Evolutionary conservation across 2,329 filamentous ascomycete species (phyloP).

Genomic region (Cryphonectria nitschkei): DNA sequence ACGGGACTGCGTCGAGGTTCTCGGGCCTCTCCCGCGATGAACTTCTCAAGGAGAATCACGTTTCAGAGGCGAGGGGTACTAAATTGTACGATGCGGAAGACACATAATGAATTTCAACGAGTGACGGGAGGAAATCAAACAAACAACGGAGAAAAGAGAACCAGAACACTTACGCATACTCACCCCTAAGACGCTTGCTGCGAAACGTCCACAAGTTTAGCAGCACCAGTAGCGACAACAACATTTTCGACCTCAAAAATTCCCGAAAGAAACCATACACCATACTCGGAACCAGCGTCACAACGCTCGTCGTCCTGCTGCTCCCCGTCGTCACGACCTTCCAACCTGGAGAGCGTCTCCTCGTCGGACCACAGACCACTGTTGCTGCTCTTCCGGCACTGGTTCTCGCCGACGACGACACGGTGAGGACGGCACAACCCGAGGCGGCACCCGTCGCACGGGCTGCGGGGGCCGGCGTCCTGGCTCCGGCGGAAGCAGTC

Average conservation of each 20-base stretch:
- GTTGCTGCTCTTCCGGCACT: background rate
- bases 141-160: background rate
- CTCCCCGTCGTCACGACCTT: background rate
- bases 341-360: background rate
- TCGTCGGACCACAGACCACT: background rate
- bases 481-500: background rate
- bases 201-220: background rate
- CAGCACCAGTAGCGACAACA: background rate
- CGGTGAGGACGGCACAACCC: background rate
- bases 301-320: background rate
- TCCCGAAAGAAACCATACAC: background rate
- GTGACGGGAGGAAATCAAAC: background rate
- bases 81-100: background rate
- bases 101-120: background rate
- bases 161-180: too few relatives aligned
- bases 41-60: background rate
- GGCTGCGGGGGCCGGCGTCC: background rate
- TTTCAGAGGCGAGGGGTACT: background rate
- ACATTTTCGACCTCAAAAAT: background rate
- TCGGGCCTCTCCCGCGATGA: background rate
- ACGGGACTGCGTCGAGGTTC: background rate
- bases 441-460: background rate
- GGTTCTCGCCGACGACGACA: background rate
- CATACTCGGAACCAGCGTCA: background rate
- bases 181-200: background rate